A percentile compares a stretch with the other conserved stretches of the same genome.
Evolutionary conservation across 2,329 filamentous ascomycete genomes (phyloP).

Genomic region (Trichothecium roseum): DNA sequence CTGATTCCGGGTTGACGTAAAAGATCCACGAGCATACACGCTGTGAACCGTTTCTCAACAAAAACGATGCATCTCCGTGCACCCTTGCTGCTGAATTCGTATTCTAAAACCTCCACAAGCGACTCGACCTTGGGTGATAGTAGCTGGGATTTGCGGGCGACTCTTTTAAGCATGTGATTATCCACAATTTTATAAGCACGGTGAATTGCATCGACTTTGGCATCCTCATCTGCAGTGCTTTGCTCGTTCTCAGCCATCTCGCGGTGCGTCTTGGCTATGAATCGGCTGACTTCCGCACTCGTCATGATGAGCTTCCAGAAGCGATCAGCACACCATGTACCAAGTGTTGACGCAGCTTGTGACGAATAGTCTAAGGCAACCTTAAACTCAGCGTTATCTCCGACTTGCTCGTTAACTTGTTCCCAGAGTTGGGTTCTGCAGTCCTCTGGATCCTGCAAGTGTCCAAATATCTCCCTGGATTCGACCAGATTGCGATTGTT

Average conservation of each 20-base stretch:
- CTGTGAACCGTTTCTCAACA: conserved; percentile 68
- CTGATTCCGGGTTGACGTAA: conserved; percentile 46
- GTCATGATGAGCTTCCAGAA: conserved; percentile 65
- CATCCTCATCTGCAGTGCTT: conserved; percentile 20
- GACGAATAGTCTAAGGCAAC: conserved; percentile 49
- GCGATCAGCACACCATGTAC: conserved; percentile 74
- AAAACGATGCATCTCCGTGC: conserved; percentile 68
- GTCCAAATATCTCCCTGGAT: conserved; percentile 31
- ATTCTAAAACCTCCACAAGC: conserved; percentile 48
- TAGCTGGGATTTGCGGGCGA: conserved; percentile 17
- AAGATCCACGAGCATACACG: conserved; percentile 59
- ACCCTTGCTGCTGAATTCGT: conserved; percentile 52
- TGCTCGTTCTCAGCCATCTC: conserved; percentile 13
- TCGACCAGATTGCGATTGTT: conserved; percentile 33
- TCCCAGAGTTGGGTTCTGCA: conserved; percentile 57
- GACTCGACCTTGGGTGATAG: conserved; percentile 65
- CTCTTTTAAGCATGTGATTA: conserved; percentile 32
- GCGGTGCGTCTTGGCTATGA: conserved; percentile 45
- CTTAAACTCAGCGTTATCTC: conserved; percentile 34
- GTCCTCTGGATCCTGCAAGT: conserved; percentile 27
- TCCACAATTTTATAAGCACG: conserved; percentile 47
- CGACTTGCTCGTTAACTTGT: conserved; percentile 36
- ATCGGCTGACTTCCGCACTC: conserved; percentile 48
- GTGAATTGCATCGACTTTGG: conserved; percentile 44
- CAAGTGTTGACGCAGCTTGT: conserved; percentile 55